These are phyloP conservation scores for Paraphoma sp. DNA, from an alignment of 2,329 filamentous ascomycete species.

Conservation along the genomic window DNA sequence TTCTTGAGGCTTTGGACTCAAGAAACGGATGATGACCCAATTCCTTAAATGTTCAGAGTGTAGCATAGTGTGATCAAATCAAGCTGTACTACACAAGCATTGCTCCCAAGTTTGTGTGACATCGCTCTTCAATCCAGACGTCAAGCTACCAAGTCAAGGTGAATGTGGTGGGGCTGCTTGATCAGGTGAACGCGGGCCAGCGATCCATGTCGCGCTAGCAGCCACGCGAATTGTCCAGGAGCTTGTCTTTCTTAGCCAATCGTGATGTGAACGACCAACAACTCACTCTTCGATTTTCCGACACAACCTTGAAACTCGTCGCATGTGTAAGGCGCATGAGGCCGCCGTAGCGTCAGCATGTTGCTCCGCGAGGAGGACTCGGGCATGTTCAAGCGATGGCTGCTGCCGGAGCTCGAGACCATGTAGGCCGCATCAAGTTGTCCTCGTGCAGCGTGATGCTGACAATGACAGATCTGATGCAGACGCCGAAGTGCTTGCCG, in stretches of 20 bases:
- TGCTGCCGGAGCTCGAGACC: constrained; percentile 77
- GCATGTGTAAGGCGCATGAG: constrained; percentile 7
- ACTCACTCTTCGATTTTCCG: background rate
- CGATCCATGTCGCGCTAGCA: constrained; percentile 18
- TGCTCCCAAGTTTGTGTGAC: background rate
- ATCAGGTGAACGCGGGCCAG: constrained; percentile 26
- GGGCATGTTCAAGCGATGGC: constrained; percentile 74
- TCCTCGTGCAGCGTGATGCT: constrained; percentile 1
- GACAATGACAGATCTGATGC: constrained; percentile 69
- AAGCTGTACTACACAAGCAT: constrained; percentile 39
- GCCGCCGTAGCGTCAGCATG: constrained; percentile 49
- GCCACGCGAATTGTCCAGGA: constrained; percentile 12
- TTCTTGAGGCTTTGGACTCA: constrained; percentile 37
- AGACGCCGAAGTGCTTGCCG: constrained; percentile 80
- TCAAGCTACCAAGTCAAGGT: constrained; percentile 1
- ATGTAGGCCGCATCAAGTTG: constrained; percentile 61
- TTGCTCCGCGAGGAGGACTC: constrained; percentile 61
- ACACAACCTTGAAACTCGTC: background rate
- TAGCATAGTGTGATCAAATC: constrained; percentile 43
- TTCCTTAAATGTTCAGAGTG: constrained; percentile 44
- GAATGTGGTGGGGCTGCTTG: constrained; percentile 21
- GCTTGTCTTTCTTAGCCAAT: background rate
- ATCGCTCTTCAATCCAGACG: background rate
- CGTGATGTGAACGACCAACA: background rate
- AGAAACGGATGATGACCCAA: constrained; percentile 45